Conservation (phyloP, 2,329 filamentous ascomycete species). For the Rhynchosporium graminicola region DNA sequence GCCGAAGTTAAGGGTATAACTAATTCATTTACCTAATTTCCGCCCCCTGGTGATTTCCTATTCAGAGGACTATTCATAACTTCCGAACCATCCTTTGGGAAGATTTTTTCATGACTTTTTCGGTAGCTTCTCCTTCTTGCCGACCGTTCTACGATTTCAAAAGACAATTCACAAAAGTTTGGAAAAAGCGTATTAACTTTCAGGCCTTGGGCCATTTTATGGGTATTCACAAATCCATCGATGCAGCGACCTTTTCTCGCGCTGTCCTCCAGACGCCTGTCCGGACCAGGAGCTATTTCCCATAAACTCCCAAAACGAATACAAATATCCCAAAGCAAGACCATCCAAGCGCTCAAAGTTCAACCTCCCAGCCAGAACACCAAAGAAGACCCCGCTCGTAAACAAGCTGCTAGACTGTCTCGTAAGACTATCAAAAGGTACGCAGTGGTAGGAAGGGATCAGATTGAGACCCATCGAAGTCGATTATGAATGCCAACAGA, state of each 20-base stretch:
- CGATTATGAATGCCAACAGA: conserved; percentile 24
- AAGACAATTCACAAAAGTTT: not conserved
- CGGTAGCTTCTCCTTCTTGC: no score
- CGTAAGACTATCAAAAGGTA: conserved; percentile 42
- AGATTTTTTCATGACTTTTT: no score
- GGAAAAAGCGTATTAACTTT: not conserved
- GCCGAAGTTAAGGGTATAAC: no score
- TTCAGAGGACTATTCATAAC: no score
- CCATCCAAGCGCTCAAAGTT: conserved; percentile 15
- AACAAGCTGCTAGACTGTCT: conserved; percentile 43
- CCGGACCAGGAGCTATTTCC: conserved; percentile 31
- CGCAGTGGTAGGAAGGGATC: conserved; percentile 29
- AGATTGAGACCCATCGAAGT: conserved; percentile 31
- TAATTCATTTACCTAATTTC: no score
- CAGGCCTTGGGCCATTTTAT: conserved; percentile 30
- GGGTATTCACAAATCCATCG: conserved; percentile 29
- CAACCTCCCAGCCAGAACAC: conserved; percentile 29
- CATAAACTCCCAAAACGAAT: conserved; percentile 30
- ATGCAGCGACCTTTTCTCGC: conserved; percentile 19
- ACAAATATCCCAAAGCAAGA: conserved; percentile 22
- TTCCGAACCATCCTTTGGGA: no score
- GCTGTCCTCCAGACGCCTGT: conserved; percentile 31
- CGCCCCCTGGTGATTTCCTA: no score
- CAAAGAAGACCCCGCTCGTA: conserved; percentile 40
- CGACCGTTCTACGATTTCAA: not conserved